Conservation (phyloP, 2,329 filamentous ascomycete species). For the Hypocreales sp. region DNA sequence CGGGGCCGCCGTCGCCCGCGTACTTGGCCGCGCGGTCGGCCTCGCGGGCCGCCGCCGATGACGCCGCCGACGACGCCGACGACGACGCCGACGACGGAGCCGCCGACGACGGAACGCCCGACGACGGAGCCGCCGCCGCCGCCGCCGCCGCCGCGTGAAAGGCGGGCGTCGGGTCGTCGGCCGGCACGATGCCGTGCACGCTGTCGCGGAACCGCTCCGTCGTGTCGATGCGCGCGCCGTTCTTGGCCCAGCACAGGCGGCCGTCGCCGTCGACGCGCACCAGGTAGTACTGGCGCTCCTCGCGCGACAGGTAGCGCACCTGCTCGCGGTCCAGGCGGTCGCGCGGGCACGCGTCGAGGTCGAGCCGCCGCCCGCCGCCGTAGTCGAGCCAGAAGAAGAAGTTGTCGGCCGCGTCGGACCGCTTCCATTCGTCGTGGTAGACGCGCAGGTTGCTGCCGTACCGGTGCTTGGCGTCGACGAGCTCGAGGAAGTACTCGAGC, state of each 20-base stretch:
- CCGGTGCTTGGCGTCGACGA: slow-evolving; percentile 76
- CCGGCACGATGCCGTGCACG: slow-evolving; percentile 54
- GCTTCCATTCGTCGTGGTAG: slow-evolving; percentile 79
- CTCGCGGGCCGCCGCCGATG: slow-evolving; percentile 31
- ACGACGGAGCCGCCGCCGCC: slow-evolving; percentile 9
- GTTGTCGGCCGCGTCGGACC: slow-evolving; percentile 60
- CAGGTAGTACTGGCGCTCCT: slow-evolving; percentile 69
- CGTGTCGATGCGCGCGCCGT: slow-evolving; percentile 63
- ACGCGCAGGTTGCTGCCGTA: slow-evolving; percentile 70
- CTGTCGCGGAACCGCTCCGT: slow-evolving; percentile 64
- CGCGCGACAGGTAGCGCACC: slow-evolving; percentile 68
- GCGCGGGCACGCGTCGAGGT: slow-evolving; percentile 57
- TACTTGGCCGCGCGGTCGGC: slow-evolving; percentile 49
- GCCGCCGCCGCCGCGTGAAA: slow-evolving; percentile 19
- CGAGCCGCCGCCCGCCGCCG: slow-evolving; percentile 56
- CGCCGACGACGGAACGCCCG: slow-evolving; percentile 5
- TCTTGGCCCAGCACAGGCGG: slow-evolving; percentile 75
- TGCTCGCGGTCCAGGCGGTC: slow-evolving; percentile 62
- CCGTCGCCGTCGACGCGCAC: slow-evolving; percentile 62
- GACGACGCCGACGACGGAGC: slow-evolving; percentile 10
- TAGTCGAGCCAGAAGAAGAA: slow-evolving; percentile 92
- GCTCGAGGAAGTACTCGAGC: slow-evolving; percentile 69
- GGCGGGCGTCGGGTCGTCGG: slow-evolving; percentile 41
- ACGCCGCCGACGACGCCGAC: slow-evolving; percentile 15
- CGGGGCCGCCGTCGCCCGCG: slow-evolving; percentile 45